Conservation (phyloP, 371 early-diverging fungal species). For the Lichtheimia hyalospora region DNA sequence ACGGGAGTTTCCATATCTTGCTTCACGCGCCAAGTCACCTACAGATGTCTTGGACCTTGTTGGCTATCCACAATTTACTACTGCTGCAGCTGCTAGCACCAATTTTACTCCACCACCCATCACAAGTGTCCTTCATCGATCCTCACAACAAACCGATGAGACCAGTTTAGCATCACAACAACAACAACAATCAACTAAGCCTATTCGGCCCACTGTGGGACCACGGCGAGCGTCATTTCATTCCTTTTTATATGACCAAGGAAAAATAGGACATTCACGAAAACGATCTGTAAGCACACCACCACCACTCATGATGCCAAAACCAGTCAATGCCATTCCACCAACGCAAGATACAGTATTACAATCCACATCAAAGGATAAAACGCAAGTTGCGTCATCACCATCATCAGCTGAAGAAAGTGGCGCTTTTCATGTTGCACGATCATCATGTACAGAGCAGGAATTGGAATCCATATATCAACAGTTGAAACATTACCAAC, state of each 20-base stretch:
- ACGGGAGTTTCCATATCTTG: constrained; percentile 7
- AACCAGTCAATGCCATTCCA: constrained; percentile 3
- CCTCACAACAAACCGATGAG: neutral
- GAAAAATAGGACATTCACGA: neutral
- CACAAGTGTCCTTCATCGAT: neutral
- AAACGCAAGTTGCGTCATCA: constrained; percentile 2
- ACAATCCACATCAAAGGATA: constrained; percentile 2
- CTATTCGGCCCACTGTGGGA: neutral
- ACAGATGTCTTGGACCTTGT: constrained; percentile 16
- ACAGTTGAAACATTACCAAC: neutral
- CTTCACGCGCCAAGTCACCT: constrained; percentile 12
- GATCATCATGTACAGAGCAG: neutral
- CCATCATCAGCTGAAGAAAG: neutral
- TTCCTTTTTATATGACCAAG: constrained; percentile 1
- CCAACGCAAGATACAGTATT: neutral
- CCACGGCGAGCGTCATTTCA: constrained; percentile 10
- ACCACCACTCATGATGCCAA: constrained; percentile 5
- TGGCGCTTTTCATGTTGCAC: neutral
- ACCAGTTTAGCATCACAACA: neutral
- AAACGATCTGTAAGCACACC: constrained; percentile 1
- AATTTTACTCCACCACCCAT: neutral
- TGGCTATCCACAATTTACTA: constrained; percentile 9
- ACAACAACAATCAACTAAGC: neutral
- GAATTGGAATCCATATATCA: neutral
- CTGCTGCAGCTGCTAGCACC: neutral